These are phyloP conservation scores for Gentiana straminea DNA, from an alignment of 257 asterid genomes.

Conservation along the genomic window DNA sequence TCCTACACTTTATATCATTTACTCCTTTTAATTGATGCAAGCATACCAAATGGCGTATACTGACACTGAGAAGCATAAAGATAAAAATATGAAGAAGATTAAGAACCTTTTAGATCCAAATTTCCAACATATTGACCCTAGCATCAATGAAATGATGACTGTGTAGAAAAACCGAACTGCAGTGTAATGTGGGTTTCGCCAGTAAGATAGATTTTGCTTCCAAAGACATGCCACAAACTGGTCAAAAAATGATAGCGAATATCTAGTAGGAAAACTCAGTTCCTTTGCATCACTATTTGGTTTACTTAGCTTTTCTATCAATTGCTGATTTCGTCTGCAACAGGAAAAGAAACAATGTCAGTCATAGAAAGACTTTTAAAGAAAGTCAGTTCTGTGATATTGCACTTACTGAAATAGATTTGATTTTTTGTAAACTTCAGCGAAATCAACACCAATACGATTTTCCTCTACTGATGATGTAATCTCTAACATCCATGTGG, in stretches of 20 bases:
- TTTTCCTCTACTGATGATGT: conserved; percentile 70
- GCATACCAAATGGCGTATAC: no score
- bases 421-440: conserved; percentile 71
- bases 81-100: background rate
- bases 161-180: conserved; percentile 95
- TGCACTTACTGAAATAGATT: conserved; percentile 46
- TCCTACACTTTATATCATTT: background rate
- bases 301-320: conserved; percentile 76
- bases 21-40: no score
- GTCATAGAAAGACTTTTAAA: background rate
- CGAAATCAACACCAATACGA: conserved; percentile 82
- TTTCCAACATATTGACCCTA: conserved; percentile 86
- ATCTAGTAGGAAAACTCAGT: conserved; percentile 62
- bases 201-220: conserved; percentile 90
- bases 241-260: conserved; percentile 42
- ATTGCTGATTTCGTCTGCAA: conserved; percentile 51
- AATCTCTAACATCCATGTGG: conserved; percentile 94
- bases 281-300: conserved; percentile 65
- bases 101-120: conserved; percentile 81
- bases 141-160: conserved; percentile 74
- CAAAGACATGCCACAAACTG: conserved; percentile 83
- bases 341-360: conserved; percentile 11
- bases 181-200: conserved; percentile 98
- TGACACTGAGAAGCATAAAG: background rate
- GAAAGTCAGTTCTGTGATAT: conserved; percentile 2